Evolutionary conservation across 2,329 filamentous ascomycete genomes (phyloP), one percentile per base, ranked within the genome.

Genomic region (Neopestalotiopsis rosae): DNA sequence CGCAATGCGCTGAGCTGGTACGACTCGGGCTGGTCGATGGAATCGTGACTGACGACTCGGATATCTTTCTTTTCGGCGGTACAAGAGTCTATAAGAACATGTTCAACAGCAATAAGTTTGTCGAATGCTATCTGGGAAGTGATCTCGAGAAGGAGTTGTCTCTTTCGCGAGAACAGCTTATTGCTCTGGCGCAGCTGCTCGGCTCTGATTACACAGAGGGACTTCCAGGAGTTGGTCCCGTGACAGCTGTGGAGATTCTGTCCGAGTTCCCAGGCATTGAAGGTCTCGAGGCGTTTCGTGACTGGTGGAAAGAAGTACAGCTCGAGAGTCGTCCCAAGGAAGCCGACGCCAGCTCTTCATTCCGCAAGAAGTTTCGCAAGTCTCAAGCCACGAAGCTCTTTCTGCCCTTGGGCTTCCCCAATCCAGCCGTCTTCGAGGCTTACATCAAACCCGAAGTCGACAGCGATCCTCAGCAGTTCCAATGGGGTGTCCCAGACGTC

Each of bases 41-140:
- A 13, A 97, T 99, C 71, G 95, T 99, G 38, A 99, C 97, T 0
- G 96, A 99, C 76, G 96, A 99, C 78, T 97, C 93, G 2, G 96
- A 99, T 83, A 97, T 92, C 0, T 99, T 99, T 76, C 88, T 99
- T 0, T 99, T 99, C 79, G 97, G 96, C 20, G 97, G 96, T 49
- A 99, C 94, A 0, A 88, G 95, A 20, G 92, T 99, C 28, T 99
- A 99, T 86, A 99, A 99, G 81, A 99, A 99, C 84, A 97, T 99
- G 94, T 99, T 99, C 86, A 99, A 98, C 81, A 92, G 94, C 75
- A 96, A 96, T 80, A 99, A 99, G 79, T 97, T 94, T 75, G 96
- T 99, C 57, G 96, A 99, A 82, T 98, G 96, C 81, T 99, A 98
- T 78, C 87, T 99, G 10, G 83, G 90, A 2, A 85, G 84, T 0